A percentile compares a stretch with the other conserved stretches of the same genome.
phyloP scores from a whole-genome alignment of 345 rosid genomes.

The Dipteronia dyeriana region DNA sequence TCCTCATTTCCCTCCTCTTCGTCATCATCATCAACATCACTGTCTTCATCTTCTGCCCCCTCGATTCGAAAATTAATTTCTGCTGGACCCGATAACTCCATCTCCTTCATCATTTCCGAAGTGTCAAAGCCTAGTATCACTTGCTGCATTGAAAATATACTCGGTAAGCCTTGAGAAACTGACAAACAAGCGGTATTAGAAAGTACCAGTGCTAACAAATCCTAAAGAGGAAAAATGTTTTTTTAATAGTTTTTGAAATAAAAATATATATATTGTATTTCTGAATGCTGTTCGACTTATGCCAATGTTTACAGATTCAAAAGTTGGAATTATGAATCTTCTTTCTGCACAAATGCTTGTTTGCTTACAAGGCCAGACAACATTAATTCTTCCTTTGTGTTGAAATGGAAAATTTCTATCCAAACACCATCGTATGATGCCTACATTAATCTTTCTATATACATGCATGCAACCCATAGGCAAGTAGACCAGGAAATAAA shows the following conservation, averaged over 20 bases:
- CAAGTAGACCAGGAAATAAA: constrained; percentile 18
- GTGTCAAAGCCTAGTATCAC: constrained; percentile 84
- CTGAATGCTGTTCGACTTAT: neutral
- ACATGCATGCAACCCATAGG: neutral
- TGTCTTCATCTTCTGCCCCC: constrained; percentile 63
- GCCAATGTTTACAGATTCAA: neutral
- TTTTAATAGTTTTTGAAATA: neutral
- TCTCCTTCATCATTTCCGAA: constrained; percentile 69
- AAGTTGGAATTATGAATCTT: neutral
- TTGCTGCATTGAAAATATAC: constrained; percentile 66
- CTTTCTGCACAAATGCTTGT: neutral
- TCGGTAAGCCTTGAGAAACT: constrained; percentile 6
- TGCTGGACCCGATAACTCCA: constrained; percentile 65
- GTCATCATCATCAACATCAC: constrained; percentile 55
- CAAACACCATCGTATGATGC: neutral
- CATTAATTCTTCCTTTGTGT: neutral
- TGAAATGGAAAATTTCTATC: neutral
- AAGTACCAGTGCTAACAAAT: neutral
- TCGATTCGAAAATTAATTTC: constrained; percentile 73
- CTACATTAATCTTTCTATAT: neutral
- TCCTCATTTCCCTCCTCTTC: constrained; percentile 37
- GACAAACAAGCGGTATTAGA: constrained; percentile 6
- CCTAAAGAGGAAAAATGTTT: neutral
- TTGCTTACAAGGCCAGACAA: neutral
- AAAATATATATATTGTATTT: neutral